Evolutionary conservation across 345 rosid species (phyloP).

Genomic region (Corchorus capsularis): DNA sequence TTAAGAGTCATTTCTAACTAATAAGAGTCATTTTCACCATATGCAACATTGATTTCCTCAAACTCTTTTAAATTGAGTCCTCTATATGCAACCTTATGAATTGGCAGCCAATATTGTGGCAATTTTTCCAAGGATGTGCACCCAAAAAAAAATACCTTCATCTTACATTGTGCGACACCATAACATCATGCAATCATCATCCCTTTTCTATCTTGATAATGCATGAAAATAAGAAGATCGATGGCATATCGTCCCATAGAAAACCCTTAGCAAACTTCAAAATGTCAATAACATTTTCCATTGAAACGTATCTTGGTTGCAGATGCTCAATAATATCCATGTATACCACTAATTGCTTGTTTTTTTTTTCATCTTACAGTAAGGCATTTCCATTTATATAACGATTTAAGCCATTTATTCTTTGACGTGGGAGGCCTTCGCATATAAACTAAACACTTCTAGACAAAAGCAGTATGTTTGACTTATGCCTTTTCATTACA

Average conservation of each 20-base stretch:
- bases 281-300: constrained; percentile 84
- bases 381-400: constrained; percentile 52
- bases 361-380: constrained; percentile 57
- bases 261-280: constrained; percentile 57
- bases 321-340: constrained; percentile 68
- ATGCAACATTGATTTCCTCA: constrained; percentile 32
- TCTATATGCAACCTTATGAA: constrained; percentile 62
- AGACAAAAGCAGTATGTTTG: constrained; percentile 59
- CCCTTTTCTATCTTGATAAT: constrained; percentile 70
- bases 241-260: constrained; percentile 67
- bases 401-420: constrained; percentile 73
- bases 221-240: constrained; percentile 61
- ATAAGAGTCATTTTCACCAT: not conserved
- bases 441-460: constrained; percentile 67
- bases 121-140: constrained; percentile 48
- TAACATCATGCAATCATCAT: constrained; percentile 85
- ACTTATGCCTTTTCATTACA: constrained; percentile 42
- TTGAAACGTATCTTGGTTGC: constrained; percentile 59
- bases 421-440: constrained; percentile 90
- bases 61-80: constrained; percentile 58
- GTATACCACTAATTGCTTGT: constrained; percentile 59
- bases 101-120: too few species aligned
- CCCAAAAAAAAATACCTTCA: constrained; percentile 86
- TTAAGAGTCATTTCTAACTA: constrained; percentile 36
- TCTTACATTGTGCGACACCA: constrained; percentile 76